phyloP scores from a whole-genome alignment of 1,284 basidiomycete species.

The Rhizoctonia solani region DNA sequence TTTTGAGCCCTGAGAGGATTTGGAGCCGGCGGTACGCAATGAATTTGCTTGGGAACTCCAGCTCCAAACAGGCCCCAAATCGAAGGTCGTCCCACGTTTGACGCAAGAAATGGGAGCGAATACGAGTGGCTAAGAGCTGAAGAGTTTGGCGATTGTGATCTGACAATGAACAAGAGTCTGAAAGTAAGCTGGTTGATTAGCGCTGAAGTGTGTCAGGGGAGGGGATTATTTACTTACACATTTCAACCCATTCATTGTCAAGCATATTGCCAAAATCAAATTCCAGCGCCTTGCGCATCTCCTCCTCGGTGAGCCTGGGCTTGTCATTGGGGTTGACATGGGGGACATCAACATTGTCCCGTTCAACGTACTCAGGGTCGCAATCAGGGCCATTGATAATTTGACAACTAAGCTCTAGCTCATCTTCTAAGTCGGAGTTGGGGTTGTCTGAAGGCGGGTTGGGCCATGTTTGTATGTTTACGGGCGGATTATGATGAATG shows the following conservation, averaged over 20 bases:
- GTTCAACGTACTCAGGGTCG: background rate
- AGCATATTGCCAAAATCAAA: background rate
- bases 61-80: background rate
- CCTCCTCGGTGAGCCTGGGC: background rate
- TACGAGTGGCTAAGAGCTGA: background rate
- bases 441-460: too few species aligned
- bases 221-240: background rate
- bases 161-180: background rate
- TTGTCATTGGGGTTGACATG: background rate
- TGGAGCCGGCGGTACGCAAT: conserved; percentile 21
- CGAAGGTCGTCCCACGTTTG: conserved; percentile 8
- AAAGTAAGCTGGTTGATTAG: background rate
- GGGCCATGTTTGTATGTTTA: too few species aligned
- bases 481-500: too few species aligned
- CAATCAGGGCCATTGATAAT: background rate
- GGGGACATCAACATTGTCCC: background rate
- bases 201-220: background rate
- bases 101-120: conserved; percentile 14
- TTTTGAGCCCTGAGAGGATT: conserved; percentile 2
- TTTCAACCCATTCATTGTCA: conserved; percentile 14
- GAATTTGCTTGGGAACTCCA: conserved; percentile 20
- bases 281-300: background rate
- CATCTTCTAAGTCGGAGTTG: too few species aligned
- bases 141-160: background rate
- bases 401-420: too few species aligned